phyloP scores from a whole-genome alignment of 2,329 filamentous ascomycete genomes.

The Pseudogymnoascus sp. region DNA sequence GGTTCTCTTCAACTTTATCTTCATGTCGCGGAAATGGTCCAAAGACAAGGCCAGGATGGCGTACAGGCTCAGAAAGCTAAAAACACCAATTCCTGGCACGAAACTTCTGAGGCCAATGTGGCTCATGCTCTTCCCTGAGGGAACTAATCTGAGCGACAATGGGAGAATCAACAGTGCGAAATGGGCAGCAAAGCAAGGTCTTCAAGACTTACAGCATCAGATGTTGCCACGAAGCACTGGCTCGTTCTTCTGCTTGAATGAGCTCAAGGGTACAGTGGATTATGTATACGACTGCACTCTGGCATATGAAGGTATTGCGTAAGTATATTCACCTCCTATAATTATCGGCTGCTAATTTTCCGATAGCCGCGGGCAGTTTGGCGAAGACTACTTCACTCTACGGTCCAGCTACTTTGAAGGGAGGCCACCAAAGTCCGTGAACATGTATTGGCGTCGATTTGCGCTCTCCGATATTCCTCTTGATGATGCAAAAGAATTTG shows the following conservation, averaged over 20 bases:
- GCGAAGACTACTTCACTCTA: conserved; percentile 85
- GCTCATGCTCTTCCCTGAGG: conserved; percentile 80
- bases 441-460: conserved; percentile 93
- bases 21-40: conserved; percentile 83
- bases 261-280: conserved; percentile 65
- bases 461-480: conserved; percentile 72
- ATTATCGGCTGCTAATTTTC: conserved; percentile 9
- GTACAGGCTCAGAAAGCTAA: conserved; percentile 63
- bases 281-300: conserved; percentile 92
- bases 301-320: conserved; percentile 89
- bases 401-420: conserved; percentile 83
- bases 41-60: conserved; percentile 69
- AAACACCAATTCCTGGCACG: conserved; percentile 44
- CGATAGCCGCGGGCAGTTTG: conserved; percentile 58
- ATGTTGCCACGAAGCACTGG: conserved; percentile 75
- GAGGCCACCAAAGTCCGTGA: conserved; percentile 84
- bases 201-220: conserved; percentile 64
- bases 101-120: conserved; percentile 67
- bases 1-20: conserved; percentile 84
- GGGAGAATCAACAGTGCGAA: conserved; percentile 60
- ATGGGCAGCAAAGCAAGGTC: conserved; percentile 69
- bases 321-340: conserved; percentile 36
- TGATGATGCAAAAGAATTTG: conserved; percentile 64
- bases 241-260: conserved; percentile 67
- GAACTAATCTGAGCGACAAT: conserved; percentile 68